Evolutionary conservation across 176 grass and related monocot species (phyloP).

Genomic region (Eragrostis nindensis): DNA sequence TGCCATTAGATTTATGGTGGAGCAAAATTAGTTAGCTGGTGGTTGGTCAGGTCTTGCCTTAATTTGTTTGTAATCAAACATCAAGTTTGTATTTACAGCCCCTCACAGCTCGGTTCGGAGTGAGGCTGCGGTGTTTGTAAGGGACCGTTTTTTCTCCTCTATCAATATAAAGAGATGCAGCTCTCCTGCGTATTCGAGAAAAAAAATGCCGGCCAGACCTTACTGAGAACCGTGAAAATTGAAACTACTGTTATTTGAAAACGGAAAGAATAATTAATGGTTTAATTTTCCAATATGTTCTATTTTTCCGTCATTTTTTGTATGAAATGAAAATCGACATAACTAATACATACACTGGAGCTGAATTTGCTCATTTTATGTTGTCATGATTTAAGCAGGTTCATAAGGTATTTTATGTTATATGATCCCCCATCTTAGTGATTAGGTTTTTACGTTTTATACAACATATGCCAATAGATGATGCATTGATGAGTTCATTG

Average conservation of each 20-base stretch:
- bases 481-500: neutral
- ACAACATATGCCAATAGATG: no score
- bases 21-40: no score
- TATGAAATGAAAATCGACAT: slow-evolving; percentile 27
- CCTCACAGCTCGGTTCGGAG: no score
- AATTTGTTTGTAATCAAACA: no score
- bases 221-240: neutral
- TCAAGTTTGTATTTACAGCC: no score
- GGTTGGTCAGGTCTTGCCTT: no score
- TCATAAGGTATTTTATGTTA: slow-evolving; percentile 1
- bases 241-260: slow-evolving; percentile 21
- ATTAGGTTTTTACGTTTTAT: neutral
- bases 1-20: no score
- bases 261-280: neutral
- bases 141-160: no score
- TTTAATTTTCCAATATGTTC: slow-evolving; percentile 18
- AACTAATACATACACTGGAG: neutral
- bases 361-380: neutral
- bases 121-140: no score
- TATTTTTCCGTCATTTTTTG: neutral
- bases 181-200: no score
- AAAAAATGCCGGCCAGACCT: neutral
- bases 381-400: neutral
- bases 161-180: no score
- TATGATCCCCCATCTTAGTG: slow-evolving; percentile 4